Base-by-base conservation (phyloP, 2,329 filamentous ascomycete genomes). In the Seiridium unicorne region DNA sequence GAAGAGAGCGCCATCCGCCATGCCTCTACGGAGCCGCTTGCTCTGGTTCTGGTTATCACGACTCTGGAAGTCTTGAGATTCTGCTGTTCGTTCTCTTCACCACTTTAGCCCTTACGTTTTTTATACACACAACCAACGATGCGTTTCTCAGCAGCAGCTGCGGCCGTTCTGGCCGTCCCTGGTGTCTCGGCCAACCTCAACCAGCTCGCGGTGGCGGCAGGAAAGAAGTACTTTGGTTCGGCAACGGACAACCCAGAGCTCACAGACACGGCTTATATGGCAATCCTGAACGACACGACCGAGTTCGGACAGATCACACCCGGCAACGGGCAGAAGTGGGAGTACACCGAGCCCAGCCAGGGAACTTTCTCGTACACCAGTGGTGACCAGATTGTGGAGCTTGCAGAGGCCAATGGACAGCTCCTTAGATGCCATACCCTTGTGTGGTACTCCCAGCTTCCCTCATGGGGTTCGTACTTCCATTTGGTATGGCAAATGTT, bases 221-320 rank as follows among this genome's bases (percentile, higher is more conserved):
- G 85, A 26, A 77, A 84, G 62, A 69, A 80, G 63, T 90, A 89
- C 75, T 89, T 89, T 58, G 88, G 88, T 58, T 84, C 85, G 1
- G 86, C 87, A 1, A 84, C 86, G 47, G 84, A 89, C 69, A 87
- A 89, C 60, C 69, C 71, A 2, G 81, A 84, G 63, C 70, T 84
- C 42, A 76, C 74, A 49, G 84, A 90, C 71, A 68, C 73, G 10
- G 67, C 78, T 35, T 91, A 90, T 71, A 73, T 80, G 18, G 70
- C 74, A 26, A 83, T 88, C 62, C 75, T 88, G 47, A 79, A 78
- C 63, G 76, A 87, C 70, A 74, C 68, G 6, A 74, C 76, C 51
- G 85, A 89, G 67, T 90, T 89, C 66, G 88, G 87, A 38, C 82
- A 87, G 70, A 78, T 89, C 34, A 89, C 87, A 0, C 85, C 87